Conservation (phyloP, 345 rosid genomes). For the Citrus mangshanensis region DNA sequence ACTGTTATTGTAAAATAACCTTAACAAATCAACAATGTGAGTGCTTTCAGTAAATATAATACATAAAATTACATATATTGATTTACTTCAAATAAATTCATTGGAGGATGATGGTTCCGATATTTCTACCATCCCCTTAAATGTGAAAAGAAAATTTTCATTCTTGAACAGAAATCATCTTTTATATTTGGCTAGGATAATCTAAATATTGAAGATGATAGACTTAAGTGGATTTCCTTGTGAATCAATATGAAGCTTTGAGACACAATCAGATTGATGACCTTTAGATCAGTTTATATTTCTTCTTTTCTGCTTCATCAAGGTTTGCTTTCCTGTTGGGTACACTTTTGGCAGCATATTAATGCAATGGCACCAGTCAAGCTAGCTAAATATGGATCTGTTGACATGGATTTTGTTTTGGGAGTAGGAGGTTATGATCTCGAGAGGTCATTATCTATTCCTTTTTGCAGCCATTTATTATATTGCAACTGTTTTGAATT, state of each 20-base stretch:
- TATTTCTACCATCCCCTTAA: background rate
- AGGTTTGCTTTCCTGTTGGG: background rate
- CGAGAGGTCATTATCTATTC: conserved; percentile 42
- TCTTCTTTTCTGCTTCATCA: background rate
- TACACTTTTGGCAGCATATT: conserved; percentile 41
- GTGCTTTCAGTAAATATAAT: background rate
- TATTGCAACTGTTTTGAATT: background rate
- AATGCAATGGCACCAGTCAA: conserved; percentile 64
- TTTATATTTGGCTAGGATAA: background rate
- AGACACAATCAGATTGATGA: background rate
- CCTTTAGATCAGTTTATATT: background rate
- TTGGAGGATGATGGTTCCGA: background rate
- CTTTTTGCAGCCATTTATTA: background rate
- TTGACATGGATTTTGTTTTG: conserved; percentile 72
- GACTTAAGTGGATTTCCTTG: background rate
- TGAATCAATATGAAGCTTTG: background rate
- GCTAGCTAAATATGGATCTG: conserved; percentile 54
- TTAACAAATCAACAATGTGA: background rate
- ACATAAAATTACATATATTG: background rate
- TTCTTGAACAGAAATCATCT: background rate
- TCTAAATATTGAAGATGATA: background rate
- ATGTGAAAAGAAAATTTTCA: background rate
- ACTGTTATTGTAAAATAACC: background rate
- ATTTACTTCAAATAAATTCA: no score
- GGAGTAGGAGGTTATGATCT: conserved; percentile 83